Evolutionary conservation across 352 stramenopile species (phyloP).

Genomic region (Phytophthora melonis): DNA sequence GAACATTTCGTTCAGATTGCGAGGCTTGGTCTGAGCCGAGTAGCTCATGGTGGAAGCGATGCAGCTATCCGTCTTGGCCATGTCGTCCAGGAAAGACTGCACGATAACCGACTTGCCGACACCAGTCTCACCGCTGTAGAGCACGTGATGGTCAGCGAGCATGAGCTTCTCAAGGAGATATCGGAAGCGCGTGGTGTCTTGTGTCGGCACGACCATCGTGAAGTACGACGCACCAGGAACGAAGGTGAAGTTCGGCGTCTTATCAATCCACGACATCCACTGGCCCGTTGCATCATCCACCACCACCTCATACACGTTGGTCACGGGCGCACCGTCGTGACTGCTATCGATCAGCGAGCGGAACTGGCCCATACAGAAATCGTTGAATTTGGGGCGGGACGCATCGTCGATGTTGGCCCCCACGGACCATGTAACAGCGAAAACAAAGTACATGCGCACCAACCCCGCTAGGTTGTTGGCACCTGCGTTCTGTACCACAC

Average conservation of each 20-base stretch:
- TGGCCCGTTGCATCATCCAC: slow-evolving; percentile 77
- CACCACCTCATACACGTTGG: slow-evolving; percentile 89
- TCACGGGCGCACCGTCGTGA: slow-evolving; percentile 54
- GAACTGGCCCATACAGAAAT: slow-evolving; percentile 87
- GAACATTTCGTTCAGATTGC: slow-evolving; percentile 87
- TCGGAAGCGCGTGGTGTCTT: slow-evolving; percentile 95
- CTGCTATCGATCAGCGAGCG: slow-evolving; percentile 58
- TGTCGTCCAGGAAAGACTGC: slow-evolving; percentile 90
- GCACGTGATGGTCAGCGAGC: slow-evolving; percentile 82
- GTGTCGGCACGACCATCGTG: slow-evolving; percentile 94
- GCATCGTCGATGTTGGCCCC: slow-evolving; percentile 90
- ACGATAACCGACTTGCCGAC: slow-evolving; percentile 95
- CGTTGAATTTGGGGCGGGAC: slow-evolving; percentile 85
- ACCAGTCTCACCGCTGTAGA: slow-evolving; percentile 93
- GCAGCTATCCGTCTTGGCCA: slow-evolving; percentile 84
- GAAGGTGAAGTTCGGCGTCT: slow-evolving; percentile 92
- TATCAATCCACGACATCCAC: slow-evolving; percentile 90
- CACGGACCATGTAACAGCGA: slow-evolving; percentile 86
- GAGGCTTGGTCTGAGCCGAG: slow-evolving; percentile 89
- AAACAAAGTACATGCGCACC: slow-evolving; percentile 91
- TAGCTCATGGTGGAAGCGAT: slow-evolving; percentile 91
- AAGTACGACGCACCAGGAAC: slow-evolving; percentile 92
- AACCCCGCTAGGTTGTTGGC: slow-evolving; percentile 63
- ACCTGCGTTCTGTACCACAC: slow-evolving; percentile 47
- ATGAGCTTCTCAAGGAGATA: slow-evolving; percentile 93